Conservation (phyloP, 2,329 filamentous ascomycete genomes). For the Tympanopsis confertula region DNA sequence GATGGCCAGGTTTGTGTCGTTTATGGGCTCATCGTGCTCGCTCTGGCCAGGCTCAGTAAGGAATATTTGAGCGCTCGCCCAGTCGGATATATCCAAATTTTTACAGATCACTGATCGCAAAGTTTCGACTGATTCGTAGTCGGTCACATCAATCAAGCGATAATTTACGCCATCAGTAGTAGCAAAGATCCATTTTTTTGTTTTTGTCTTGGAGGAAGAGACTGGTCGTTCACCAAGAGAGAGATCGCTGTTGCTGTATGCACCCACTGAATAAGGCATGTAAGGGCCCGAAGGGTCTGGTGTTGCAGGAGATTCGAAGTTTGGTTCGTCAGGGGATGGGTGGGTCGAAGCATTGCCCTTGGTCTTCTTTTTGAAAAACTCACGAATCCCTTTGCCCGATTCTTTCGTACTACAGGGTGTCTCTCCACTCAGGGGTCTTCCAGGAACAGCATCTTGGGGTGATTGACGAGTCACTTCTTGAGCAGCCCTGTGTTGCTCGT, state of each 20-base stretch:
- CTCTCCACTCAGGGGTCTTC: too few relatives aligned
- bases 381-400: neutral
- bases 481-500: neutral
- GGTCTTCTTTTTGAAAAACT: conserved; percentile 1
- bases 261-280: neutral
- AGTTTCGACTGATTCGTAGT: conserved; percentile 61
- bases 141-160: conserved; percentile 80
- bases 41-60: conserved; percentile 74
- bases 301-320: neutral
- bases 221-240: neutral
- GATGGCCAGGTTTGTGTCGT: conserved; percentile 63
- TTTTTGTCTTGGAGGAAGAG: conserved; percentile 11
- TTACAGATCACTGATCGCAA: conserved; percentile 67
- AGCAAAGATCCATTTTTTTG: conserved; percentile 64
- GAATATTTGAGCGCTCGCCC: conserved; percentile 61
- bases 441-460: neutral
- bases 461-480: neutral
- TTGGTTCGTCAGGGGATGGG: neutral
- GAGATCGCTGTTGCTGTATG: neutral
- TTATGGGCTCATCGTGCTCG: conserved; percentile 71
- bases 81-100: conserved; percentile 62
- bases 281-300: neutral
- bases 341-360: neutral
- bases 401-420: too few relatives aligned
- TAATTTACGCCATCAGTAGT: conserved; percentile 90